Evolutionary conservation across 768 basidiomycete genomes (phyloP), one percentile per base, ranked within the genome.

Genomic region (Porpolomopsis calyptriformis): DNA sequence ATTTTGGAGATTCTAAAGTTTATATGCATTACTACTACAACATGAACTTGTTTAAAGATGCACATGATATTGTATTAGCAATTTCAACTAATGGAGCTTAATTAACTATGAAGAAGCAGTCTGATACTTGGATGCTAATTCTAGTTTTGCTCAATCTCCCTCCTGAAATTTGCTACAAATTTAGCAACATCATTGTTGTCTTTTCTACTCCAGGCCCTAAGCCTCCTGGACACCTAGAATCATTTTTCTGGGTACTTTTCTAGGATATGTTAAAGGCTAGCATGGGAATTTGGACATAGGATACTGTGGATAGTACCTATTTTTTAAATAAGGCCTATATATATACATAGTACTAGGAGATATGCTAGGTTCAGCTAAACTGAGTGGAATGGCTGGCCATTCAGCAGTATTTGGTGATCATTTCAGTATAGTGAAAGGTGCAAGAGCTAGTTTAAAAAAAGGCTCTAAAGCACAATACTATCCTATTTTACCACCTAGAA

Each of bases 21-120:
- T 56, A 57, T 47, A 38, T 47, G 1, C 19, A 49, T 14, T 58
- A 58, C 20, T 43, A 60, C 38, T 4, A 46, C 14, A 43, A 50
- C 12, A 7, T 55, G 40, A 45, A 49, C 2, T 38, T 61, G 2
- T 61, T 63, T 40, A 10, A 59, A 49, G 56, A 55, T 45, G 16
- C 40, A 12, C 42, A 50, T 18, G 60, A 61, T 45, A 48, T 55
- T 29, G 54, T 52, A 16, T 54, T 57, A 39, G 54, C 54, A 6
- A 33, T 56, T 5, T n/a, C n/a, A n/a, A n/a, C n/a, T n/a, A n/a
- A n/a, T n/a, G n/a, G n/a, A n/a, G n/a, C n/a, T n/a, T n/a, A 62
- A 45, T 47, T 64, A n/a, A 62, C 61, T 22, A 55, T 62, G 54
- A 64, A 64, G 41, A 64, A 64, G 39, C 59, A 61, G 34, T 61